Base-by-base conservation (phyloP, 306 rosid species). In the Quercus dentata region DNA sequence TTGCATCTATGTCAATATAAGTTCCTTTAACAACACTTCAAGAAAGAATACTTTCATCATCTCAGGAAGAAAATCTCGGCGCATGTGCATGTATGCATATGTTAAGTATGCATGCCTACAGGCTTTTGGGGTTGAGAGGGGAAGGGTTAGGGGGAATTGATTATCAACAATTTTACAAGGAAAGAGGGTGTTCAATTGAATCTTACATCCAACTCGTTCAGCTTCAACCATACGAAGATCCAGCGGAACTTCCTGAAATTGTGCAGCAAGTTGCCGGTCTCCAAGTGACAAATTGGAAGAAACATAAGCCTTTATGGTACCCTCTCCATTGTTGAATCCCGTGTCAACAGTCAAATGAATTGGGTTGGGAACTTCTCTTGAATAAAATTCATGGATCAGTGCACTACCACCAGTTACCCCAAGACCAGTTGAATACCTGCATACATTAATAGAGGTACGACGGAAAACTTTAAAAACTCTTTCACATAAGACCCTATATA, bases 201-300 rank as follows among this genome's bases (percentile, higher is more conserved):
- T 6, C 89, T 33, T 87, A 89, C 99, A 96, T 87, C 98, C 99
- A 88, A 96, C 81, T 76, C 87, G 85, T 86, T 91, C 98, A 75
- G 99, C 98, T 85, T 96, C 99, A 62, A 90, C 79, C 99, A 96
- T 91, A 18, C 93, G 93, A 79, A 89, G 97, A 88, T 96, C 98
- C 55, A 93, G 82, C 62, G 97, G 97, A 81, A 96, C 83, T 83
- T 96, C 97, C 85, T 93, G 99, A 86, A 96, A 96, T 83, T 96
- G 99, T 3, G 99, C 97, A 72, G 98, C 99, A 52, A 95, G 92
- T 73, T 89, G 98, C 65, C 85, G 86, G 77, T 95, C 98, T 74
- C 97, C 94, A 38, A 90, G 91, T 61, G 99, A 91, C 86, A 96
- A 82, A 86, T 84, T 96, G 78, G 85, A 80, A 4, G 97, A 89